Evolutionary conservation across 805 yeast species (phyloP).

Genomic region (Priceomyces castillae): DNA sequence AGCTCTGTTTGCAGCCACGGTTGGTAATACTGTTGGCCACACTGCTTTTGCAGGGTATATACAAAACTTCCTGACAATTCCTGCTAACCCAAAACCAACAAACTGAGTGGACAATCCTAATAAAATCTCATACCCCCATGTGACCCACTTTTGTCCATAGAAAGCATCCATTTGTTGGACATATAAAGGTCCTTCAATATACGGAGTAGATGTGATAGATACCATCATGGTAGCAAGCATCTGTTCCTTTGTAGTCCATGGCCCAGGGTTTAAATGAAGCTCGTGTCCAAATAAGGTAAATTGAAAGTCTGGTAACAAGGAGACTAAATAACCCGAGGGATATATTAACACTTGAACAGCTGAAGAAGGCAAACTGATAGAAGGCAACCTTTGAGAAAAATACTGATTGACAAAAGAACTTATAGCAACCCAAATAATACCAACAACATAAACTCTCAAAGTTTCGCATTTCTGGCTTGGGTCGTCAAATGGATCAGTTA

Average conservation of each 20-base stretch:
- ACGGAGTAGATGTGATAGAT: constrained; percentile 5
- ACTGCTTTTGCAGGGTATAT: constrained; percentile 25
- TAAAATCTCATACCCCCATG: constrained; percentile 19
- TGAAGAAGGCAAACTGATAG: constrained; percentile 39
- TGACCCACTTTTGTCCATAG: constrained; percentile 8
- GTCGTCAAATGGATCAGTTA: constrained; percentile 33
- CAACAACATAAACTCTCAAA: constrained; percentile 49
- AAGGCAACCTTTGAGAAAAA: constrained; percentile 52
- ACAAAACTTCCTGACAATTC: constrained; percentile 27
- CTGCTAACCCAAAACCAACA: constrained; percentile 32
- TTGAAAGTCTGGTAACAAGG: constrained; percentile 28
- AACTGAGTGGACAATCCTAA: constrained; percentile 24
- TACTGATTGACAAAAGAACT: constrained; percentile 56
- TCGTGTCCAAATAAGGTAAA: constrained; percentile 8
- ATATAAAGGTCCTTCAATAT: constrained; percentile 6
- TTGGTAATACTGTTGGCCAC: constrained; percentile 31
- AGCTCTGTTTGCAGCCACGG: constrained; percentile 31
- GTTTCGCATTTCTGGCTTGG: constrained; percentile 37
- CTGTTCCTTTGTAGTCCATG: constrained; percentile 8
- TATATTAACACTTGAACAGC: constrained; percentile 45
- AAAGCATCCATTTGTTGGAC: constrained; percentile 5
- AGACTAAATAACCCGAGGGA: constrained; percentile 39
- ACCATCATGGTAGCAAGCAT: constrained; percentile 9
- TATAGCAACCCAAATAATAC: constrained; percentile 47
- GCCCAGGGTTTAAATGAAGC: constrained; percentile 7